Conservation (phyloP, 768 basidiomycete species). For the Kwoniella botswanensis region DNA sequence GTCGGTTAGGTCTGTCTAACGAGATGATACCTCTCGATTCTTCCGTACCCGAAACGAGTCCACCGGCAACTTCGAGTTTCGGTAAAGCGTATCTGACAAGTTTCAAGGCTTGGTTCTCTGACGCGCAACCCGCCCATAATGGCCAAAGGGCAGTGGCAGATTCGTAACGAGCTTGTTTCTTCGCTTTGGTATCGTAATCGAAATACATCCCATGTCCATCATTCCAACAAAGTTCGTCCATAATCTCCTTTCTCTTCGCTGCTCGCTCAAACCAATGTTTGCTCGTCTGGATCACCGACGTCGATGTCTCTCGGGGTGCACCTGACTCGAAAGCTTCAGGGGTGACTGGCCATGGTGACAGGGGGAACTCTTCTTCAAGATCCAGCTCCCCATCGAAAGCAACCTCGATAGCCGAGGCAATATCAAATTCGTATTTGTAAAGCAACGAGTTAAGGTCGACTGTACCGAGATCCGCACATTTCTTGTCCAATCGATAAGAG, state of each 20-base stretch:
- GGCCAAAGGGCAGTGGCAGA: constrained; percentile 97
- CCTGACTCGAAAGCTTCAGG: constrained; percentile 62
- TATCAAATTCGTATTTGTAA: constrained; percentile 98
- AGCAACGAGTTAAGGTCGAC: constrained; percentile 93
- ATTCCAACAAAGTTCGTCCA: constrained; percentile 96
- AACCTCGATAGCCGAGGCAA: constrained; percentile 95
- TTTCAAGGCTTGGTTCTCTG: constrained; percentile 91
- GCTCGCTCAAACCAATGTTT: constrained; percentile 94
- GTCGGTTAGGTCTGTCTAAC: constrained; percentile 92
- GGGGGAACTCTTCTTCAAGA: constrained; percentile 85
- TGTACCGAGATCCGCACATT: constrained; percentile 94
- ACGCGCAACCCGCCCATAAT: constrained; percentile 96
- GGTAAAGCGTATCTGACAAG: constrained; percentile 84
- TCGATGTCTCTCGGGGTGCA: constrained; percentile 46
- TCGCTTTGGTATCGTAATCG: constrained; percentile 91
- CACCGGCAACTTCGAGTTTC: constrained; percentile 96
- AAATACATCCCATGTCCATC: constrained; percentile 92
- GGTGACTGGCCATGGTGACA: constrained; percentile 81
- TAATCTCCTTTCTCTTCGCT: constrained; percentile 76
- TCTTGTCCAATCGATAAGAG: constrained; percentile 95
- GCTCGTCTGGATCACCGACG: constrained; percentile 66
- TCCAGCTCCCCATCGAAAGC: constrained; percentile 92
- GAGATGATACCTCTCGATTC: constrained; percentile 95
- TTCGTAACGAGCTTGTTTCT: constrained; percentile 92
- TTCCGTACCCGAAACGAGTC: constrained; percentile 94